Base-by-base conservation (phyloP, 2,329 filamentous ascomycete species). In the Penicillium polonicum region DNA sequence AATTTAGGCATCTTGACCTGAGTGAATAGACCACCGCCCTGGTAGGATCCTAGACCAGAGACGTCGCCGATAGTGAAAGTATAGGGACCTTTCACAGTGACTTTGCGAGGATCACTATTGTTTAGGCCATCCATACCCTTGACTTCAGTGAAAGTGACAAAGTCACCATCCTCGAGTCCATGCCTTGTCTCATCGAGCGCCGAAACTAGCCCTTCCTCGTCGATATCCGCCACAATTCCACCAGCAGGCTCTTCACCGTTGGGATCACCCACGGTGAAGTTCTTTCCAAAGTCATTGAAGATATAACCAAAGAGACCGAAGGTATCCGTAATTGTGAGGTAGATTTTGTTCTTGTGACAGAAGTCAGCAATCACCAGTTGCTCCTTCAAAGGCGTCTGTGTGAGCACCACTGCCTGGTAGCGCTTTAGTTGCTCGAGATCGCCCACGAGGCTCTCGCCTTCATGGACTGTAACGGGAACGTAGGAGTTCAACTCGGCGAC, bases 1-100 rank as follows among this genome's bases (percentile, higher is more conserved):
- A 91, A 85, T 79, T 94, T 96, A 50, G 94, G 94, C 93, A 97
- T 97, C 83, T 97, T 99, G 76, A 97, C 94, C 76, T 99, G 94
- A 39, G 90, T 88, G 75, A 90, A 99, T 59, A 96, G 85, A 60
- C 94, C 94, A 46, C 93, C 93, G 51, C 89, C 85, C 79, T 90
- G 81, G 79, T 99, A 99, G 68, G 90, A 83, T 36, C 94, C 94
- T 36, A 97, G 82, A 6, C 86, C 88, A 25, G 90, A 91, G 10
- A 97, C 91, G 73, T 97, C 91, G 42, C 93, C 94, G 66, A 99
- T 97, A 15, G 91, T 94, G 78, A 99, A 99, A 9, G 92, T 96
- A 75, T 97, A 99, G 4, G 94, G 94, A 0, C 90, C 94, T 79
- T 96, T 97, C 49, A 97, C 92, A 4, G 89, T 91, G 60, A 99